Evolutionary conservation across 1,284 basidiomycete species (phyloP), one percentile per base, ranked within the genome.

Genomic region (Apiotrichum siamense): DNA sequence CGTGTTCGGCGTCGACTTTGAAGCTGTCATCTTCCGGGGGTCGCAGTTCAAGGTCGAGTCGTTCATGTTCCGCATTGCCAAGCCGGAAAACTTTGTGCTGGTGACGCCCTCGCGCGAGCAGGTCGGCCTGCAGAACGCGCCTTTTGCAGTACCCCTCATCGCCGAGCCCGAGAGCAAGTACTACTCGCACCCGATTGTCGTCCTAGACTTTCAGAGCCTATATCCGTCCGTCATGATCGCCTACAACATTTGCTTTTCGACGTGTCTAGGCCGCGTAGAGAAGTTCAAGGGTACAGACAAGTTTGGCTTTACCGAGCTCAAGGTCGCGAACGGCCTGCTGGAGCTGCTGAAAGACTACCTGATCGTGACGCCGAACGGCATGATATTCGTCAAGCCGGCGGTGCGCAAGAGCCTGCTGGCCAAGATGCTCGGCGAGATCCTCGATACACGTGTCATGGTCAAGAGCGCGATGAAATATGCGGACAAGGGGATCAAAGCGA

Each of bases 41-140:
- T 94, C 90, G 3, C 94, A 98, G 64, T 97, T 91, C 79, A 97
- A 97, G 75, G 94, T 98, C 20, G 94, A 98, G 76, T 92, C 91
- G 0, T 94, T 98, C 75, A 86, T 98, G 85, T 91, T 96, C 70
- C 84, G 92, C 23, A 91, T 98, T 44, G 88, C 90, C n/a, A 98
- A 98, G 74, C 92, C 93, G 0, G 94, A 97, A 69, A 88, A 82
- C 60, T 92, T 90, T 62, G 81, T 96, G 35, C 76, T 97, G 7
- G 75, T 92, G 23, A 93, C 92, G 1, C 91, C 92, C 0, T 91
- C 83, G 57, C 86, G 83, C 70, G 77, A 80, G 54, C 60, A 94
- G 88, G 91, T 97, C 60, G 91, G 88, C n/a, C 82, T 83, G 59
- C 93, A 97, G 76, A 97, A 97, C 62, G 94, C 92, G 2, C 91